Base-by-base conservation (phyloP, 805 yeast species). In the Zygoascus bituminiphila region DNA sequence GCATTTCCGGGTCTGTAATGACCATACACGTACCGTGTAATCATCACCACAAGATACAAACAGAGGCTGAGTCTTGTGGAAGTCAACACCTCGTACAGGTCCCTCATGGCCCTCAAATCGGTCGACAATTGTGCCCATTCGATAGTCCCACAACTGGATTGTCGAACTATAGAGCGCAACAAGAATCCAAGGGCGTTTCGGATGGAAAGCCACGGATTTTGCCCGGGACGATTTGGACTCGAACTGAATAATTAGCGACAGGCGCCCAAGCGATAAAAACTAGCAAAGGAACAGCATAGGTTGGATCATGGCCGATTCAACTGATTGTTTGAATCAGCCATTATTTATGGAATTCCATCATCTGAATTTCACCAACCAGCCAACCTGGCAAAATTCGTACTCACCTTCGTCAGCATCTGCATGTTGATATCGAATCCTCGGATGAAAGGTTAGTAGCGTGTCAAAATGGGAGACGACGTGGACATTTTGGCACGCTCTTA, bases 41-140 rank as follows among this genome's bases (percentile, higher is more conserved):
- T 93, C 99, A 66, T 93, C 99, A 66, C 97, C 96, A 58, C 98
- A 96, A 12, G 97, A 88, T 31, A 81, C 98, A 65, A 93, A 93
- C 54, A 93, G 76, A 26, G 98, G 98, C 71, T 93, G 98, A 4
- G 98, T 88, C 50, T 97, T 97, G 69, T 93, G 99, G 76, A 93
- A 91, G 64, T 82, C 91, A 38, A 93, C 86, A 51, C 89, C 81
- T 69, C 99, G 81, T 22, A 93, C 98, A 2, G 98, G 98, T 23
- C 99, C 99, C 61, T 86, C 96, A 65, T 93, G 99, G 60, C 91
- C 98, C 68, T 93, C 98, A 62, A 88, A 93, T 50, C 97, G 78
- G 67, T 89, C 98, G 63, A 93, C 81, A 64, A 93, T 71, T 2
- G 97, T 88, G 40, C 99, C 99, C 99, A 93, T 93, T 62, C 99